Evolutionary conservation across 2,329 filamentous ascomycete genomes (phyloP).

Genomic region (Diaporthe caulivora): DNA sequence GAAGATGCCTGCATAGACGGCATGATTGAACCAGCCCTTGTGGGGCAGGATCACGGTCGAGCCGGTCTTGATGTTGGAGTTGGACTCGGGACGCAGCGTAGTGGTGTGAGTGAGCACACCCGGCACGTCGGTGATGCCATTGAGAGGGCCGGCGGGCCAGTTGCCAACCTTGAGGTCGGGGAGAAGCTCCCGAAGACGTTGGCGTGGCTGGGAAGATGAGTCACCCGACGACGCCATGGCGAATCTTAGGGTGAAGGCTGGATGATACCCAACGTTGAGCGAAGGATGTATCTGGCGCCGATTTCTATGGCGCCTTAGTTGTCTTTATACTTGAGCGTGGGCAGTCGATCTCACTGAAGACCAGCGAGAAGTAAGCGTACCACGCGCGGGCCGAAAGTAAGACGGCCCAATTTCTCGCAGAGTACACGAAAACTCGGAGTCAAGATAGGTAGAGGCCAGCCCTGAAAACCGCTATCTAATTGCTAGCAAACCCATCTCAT

Average conservation of each 20-base stretch:
- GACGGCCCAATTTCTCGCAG: conserved; percentile 5
- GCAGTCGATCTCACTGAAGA: background rate
- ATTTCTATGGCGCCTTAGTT: background rate
- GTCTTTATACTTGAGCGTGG: background rate
- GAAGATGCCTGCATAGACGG: conserved; percentile 65
- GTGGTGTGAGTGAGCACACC: conserved; percentile 61
- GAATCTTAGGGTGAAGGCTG: background rate
- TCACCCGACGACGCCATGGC: conserved; percentile 24
- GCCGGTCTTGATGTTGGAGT: conserved; percentile 57
- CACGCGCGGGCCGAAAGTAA: background rate
- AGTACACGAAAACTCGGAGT: background rate
- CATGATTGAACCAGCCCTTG: conserved; percentile 56
- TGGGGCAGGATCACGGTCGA: conserved; percentile 63
- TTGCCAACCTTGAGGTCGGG: conserved; percentile 58
- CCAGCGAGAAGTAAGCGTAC: background rate
- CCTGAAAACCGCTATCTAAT: no score
- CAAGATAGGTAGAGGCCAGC: background rate
- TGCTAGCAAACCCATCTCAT: no score
- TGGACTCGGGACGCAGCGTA: conserved; percentile 50
- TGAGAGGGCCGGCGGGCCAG: conserved; percentile 58
- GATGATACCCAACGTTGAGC: background rate
- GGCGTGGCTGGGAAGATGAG: conserved; percentile 39
- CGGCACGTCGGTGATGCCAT: conserved; percentile 64
- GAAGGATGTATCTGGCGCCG: no score
- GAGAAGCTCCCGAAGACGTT: conserved; percentile 58